Evolutionary conservation across 2,329 filamentous ascomycete species (phyloP), one percentile per base, ranked within the genome.

Genomic region (Pseudogymnoascus verrucosus): DNA sequence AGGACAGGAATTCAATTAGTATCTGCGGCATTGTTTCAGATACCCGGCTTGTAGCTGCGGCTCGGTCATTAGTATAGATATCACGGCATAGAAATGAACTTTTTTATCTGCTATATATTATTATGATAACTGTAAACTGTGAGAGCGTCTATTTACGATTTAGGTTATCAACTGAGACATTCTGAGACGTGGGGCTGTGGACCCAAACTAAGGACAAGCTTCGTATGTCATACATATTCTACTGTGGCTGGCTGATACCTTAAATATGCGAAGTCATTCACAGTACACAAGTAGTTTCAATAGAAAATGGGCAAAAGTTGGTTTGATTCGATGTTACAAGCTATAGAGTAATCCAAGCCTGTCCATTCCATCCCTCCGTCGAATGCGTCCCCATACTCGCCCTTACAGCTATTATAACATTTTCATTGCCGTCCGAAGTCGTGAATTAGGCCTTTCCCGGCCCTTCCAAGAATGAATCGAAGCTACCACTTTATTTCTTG

Each of bases 401-500:
- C 28, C n/a, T 21, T 57, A 34, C 1, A 57, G n/a, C 47, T 57
- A 57, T 57, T 36, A 57, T 57, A 57, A 36, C 28, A 57, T 57
- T 57, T 57, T 34, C 16, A 34, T 34, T 14, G 51, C 19, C 14
- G n/a, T 31, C 28, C 28, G 28, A 34, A 12, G 51, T 57, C 51
- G 28, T 57, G 51, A 57, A 34, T 5, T 57, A 34, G 5, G 11
- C 28, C 28, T 4, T 21, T 34, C 16, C 28, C 28, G 1, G 51
- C 11, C 21, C 28, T 21, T 34, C 28, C n/a, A 57, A 34, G n/a
- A 19, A 34, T 57, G 28, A 57, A 8, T 34, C 10, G 10, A 34
- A 21, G 51, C 10, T 21, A 10, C 28, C 16, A 21, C 28, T 57
- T 57, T 57, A 57, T 28, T 57, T 57, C 70, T 88, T 85, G 79